A percentile compares a stretch with the other conserved stretches of the same genome.
Evolutionary conservation across 2,329 filamentous ascomycete genomes (phyloP).

Genomic region (Ceratocystis alfenasii): DNA sequence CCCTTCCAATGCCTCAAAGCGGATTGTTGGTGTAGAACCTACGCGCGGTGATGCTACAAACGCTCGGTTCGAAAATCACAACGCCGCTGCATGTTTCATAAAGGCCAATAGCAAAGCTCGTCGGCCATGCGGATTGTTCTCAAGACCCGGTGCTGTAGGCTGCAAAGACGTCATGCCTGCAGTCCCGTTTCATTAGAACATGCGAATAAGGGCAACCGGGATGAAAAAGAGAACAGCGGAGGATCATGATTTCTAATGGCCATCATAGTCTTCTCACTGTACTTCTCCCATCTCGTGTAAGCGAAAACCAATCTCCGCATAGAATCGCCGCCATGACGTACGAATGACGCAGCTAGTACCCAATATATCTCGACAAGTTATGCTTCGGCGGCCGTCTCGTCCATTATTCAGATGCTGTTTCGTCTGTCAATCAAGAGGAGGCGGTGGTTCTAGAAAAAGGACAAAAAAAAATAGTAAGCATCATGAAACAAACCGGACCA

Average conservation of each 20-base stretch:
- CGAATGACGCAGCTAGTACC: not conserved
- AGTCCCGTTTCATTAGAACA: not conserved
- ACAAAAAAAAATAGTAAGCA: not conserved
- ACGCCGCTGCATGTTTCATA: not conserved
- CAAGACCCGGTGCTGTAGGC: not conserved
- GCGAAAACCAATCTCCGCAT: not conserved
- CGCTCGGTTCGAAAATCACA: not conserved
- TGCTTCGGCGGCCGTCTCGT: not conserved
- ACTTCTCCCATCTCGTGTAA: not conserved
- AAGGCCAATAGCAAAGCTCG: not conserved
- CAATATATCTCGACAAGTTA: not conserved
- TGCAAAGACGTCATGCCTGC: not conserved
- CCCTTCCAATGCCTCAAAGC: not conserved
- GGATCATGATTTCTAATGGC: too few relatives aligned
- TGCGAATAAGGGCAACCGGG: too few relatives aligned
- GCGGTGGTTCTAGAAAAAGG: not conserved
- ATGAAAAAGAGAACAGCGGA: too few relatives aligned
- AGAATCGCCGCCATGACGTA: not conserved
- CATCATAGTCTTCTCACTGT: not conserved
- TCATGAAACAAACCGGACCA: not conserved
- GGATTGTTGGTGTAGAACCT: not conserved
- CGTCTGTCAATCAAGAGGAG: not conserved
- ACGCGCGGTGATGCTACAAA: constrained; percentile 3
- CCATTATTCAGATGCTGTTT: not conserved
- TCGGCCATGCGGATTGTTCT: not conserved